These are phyloP conservation scores for Rhodomyrtus tomentosa DNA, from an alignment of 345 rosid genomes.

Conservation along the genomic window DNA sequence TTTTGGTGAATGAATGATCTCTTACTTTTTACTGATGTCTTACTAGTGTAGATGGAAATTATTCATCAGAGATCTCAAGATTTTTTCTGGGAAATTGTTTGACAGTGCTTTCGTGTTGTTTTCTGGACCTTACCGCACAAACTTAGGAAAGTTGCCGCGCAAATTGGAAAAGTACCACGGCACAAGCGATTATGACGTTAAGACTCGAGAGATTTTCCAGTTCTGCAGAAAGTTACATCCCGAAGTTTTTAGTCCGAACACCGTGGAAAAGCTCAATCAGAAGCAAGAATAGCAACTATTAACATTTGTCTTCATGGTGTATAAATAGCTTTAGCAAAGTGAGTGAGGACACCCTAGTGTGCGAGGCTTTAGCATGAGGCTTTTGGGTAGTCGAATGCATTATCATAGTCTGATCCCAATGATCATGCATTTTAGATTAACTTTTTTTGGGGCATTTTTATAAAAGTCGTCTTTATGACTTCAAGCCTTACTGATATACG, in stretches of 20 bases:
- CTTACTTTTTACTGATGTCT: neutral
- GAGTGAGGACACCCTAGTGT: neutral
- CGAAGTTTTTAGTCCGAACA: neutral
- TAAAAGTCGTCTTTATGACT: neutral
- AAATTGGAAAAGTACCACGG: neutral
- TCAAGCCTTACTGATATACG: neutral
- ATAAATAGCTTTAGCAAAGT: neutral
- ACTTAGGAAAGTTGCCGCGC: neutral
- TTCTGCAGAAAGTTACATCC: neutral
- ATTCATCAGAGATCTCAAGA: neutral
- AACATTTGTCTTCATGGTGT: neutral
- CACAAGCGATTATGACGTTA: neutral
- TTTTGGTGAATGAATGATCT: neutral
- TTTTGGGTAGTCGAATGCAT: neutral
- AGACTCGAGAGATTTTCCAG: neutral
- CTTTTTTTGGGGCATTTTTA: neutral
- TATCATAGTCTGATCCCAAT: neutral
- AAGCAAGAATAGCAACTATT: neutral
- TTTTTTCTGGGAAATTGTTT: neutral
- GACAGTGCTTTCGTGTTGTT: neutral
- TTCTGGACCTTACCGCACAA: neutral
- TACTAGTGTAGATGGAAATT: neutral
- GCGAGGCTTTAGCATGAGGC: neutral
- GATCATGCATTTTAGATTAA: neutral
- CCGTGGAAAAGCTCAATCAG: neutral